Conservation (phyloP, 805 yeast species). For the Spathaspora boniae region DNA sequence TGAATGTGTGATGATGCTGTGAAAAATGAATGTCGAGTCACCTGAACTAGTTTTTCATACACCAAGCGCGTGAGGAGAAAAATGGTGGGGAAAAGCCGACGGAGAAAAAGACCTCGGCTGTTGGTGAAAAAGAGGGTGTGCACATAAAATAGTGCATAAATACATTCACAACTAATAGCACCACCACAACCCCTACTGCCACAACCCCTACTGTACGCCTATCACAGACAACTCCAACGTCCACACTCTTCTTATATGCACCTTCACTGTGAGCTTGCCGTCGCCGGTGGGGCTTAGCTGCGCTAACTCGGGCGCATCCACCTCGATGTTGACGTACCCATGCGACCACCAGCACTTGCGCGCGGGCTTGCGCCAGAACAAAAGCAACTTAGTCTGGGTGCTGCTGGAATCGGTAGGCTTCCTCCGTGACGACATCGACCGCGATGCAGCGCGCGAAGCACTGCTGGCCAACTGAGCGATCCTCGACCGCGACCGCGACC, state of each 20-base stretch:
- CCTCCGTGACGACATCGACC: slow-evolving; percentile 54
- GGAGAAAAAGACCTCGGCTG: too few relatives aligned
- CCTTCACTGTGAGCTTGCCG: slow-evolving; percentile 42
- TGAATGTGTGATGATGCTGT: too few relatives aligned
- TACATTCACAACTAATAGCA: too few relatives aligned
- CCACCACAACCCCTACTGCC: too few relatives aligned
- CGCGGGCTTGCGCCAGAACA: slow-evolving; percentile 98
- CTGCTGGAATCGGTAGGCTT: slow-evolving; percentile 33
- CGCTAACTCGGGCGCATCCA: slow-evolving; percentile 23
- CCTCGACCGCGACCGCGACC: slow-evolving; percentile 48
- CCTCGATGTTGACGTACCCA: slow-evolving; percentile 46
- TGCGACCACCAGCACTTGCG: slow-evolving; percentile 98
- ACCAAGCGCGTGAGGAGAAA: too few relatives aligned
- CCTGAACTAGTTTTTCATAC: too few relatives aligned
- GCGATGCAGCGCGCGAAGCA: slow-evolving; percentile 53
- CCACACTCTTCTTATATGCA: slow-evolving; percentile 94
- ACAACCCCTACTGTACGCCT: slow-evolving; percentile 57
- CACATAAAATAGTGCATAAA: too few relatives aligned
- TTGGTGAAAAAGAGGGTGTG: too few relatives aligned
- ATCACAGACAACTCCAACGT: slow-evolving; percentile 88
- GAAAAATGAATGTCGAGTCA: too few relatives aligned
- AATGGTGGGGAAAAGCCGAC: too few relatives aligned
- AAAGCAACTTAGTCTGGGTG: slow-evolving; percentile 58
- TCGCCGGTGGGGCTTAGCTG: background rate
- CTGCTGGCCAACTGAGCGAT: slow-evolving; percentile 57